These are phyloP conservation scores for Oldenlandia corymbosa DNA, from an alignment of 257 asterid species.

Conservation along the genomic window DNA sequence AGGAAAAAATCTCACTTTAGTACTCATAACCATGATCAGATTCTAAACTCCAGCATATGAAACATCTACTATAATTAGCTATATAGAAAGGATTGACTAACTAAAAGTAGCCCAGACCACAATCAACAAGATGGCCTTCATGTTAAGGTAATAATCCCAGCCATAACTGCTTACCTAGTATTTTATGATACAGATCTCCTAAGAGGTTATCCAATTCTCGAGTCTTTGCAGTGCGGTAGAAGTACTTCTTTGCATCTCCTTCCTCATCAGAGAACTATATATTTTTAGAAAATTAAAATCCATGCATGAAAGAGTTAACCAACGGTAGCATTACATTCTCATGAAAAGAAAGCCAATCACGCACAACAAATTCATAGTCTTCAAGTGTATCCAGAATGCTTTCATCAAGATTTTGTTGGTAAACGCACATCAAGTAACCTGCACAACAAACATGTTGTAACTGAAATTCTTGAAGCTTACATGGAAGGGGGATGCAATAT, in stretches of 20 bases:
- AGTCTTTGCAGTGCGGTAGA: slow-evolving; percentile 85
- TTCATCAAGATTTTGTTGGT: slow-evolving; percentile 68
- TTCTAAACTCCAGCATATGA: neutral
- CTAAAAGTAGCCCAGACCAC: neutral
- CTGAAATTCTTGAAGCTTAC: neutral
- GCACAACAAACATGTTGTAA: slow-evolving; percentile 22
- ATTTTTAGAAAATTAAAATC: slow-evolving; percentile 26
- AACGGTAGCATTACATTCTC: slow-evolving; percentile 6
- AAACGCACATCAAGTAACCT: slow-evolving; percentile 96
- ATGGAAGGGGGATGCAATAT: neutral
- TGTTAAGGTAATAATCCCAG: neutral
- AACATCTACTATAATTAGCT: neutral
- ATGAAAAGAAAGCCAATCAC: slow-evolving; percentile 26
- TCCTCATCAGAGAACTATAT: slow-evolving; percentile 79
- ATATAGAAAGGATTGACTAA: slow-evolving; percentile 1
- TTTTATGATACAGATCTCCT: slow-evolving; percentile 94
- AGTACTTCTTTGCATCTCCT: slow-evolving; percentile 68
- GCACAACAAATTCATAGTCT: slow-evolving; percentile 87
- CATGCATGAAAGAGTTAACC: slow-evolving; percentile 19
- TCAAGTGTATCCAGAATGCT: slow-evolving; percentile 56
- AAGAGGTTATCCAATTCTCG: slow-evolving; percentile 81
- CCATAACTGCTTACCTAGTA: slow-evolving; percentile 54
- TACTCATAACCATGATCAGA: neutral
- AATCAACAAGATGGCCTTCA: neutral
- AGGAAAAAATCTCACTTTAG: slow-evolving; percentile 12